Percentiles rank a stretch among this genome's conserved stretches.
These are phyloP conservation scores for Erythrophleum fordii DNA, from an alignment of 306 rosid genomes.

Conservation along the genomic window DNA sequence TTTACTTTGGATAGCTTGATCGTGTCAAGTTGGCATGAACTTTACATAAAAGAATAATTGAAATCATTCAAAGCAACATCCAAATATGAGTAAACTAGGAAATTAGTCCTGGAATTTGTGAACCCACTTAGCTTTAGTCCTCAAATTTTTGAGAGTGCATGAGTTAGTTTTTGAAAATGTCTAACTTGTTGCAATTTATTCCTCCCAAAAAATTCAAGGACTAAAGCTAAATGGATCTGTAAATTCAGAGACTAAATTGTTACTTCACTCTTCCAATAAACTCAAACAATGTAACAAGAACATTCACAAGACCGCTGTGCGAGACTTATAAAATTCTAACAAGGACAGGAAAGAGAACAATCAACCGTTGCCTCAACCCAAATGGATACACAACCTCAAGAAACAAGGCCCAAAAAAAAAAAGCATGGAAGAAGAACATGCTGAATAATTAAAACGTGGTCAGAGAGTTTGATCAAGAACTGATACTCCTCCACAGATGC, in stretches of 20 bases:
- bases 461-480: neutral
- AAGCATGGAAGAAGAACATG: neutral
- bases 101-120: neutral
- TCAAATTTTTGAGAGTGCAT: neutral
- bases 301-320: neutral
- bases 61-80: constrained; percentile 14
- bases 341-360: neutral
- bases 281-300: neutral
- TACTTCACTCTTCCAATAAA: neutral
- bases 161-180: neutral
- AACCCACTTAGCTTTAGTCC: neutral
- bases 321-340: neutral
- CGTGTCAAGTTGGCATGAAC: neutral
- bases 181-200: neutral
- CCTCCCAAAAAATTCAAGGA: neutral
- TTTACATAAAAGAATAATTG: neutral
- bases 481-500: neutral
- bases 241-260: neutral
- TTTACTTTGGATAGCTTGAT: neutral
- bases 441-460: neutral
- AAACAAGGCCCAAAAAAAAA: neutral
- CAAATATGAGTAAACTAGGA: neutral
- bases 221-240: neutral
- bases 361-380: neutral
- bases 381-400: neutral